Base-by-base conservation (phyloP, 2,329 filamentous ascomycete genomes). In the Arthrinium puccinioides region DNA sequence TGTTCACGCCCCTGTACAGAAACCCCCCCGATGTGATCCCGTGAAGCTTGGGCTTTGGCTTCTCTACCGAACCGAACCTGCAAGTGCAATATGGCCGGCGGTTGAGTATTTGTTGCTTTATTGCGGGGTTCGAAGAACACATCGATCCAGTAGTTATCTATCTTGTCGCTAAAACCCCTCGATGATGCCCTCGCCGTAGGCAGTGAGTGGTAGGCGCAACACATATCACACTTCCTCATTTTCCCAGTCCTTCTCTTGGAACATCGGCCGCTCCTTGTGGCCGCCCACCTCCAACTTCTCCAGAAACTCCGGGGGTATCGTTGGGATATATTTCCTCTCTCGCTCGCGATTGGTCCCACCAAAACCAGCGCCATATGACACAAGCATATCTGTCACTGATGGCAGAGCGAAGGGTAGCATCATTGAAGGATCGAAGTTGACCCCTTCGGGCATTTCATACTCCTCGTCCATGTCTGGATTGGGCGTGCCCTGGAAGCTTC, bases 381-480 rank as follows among this genome's bases (percentile, higher is more conserved):
- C 79, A 32, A 97, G 73, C 92, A 98, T 98, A 59, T 98, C 92
- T 19, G 89, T 97, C 40, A 87, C 92, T 2, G 90, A 95, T 2
- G 92, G 92, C 20, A 98, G 69, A n/a, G 84, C 84, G 57, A 98
- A 98, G 0, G 92, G 92, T 19, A 98, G 73, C 74, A 96, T 94
- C 42, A 95, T 69, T 3, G 89, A 85, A 4, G 90, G 87, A 53
- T 97, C 89, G 37, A 97, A 64, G 29, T 96, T 77, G 24, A 96
- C 70, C 42, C 85, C 74, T 48, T 86, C 78, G 0, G 84, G 83
- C 11, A 79, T 69, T 42, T 86, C 81, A 30, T 84, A 79, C 14
- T 82, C 78, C 9, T 82, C 77, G 13, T 82, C 78, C 7, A 61
- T 59, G 19, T 65, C 62, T 2, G 59, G 55, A 20, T 53, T 59